These are phyloP conservation scores for Syzygium jambos DNA, from an alignment of 345 rosid species.

Conservation along the genomic window DNA sequence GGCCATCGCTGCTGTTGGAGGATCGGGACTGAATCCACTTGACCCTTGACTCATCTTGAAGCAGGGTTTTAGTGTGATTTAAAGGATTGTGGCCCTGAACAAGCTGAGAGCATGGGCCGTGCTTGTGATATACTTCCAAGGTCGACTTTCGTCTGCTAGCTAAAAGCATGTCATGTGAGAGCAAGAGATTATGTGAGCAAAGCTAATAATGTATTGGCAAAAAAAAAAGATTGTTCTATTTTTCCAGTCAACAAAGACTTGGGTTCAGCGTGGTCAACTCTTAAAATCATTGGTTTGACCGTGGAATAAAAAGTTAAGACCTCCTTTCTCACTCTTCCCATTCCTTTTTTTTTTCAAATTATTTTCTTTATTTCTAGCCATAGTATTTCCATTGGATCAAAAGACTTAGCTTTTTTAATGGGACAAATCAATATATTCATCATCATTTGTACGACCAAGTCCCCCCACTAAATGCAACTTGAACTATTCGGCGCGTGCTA, in stretches of 20 bases:
- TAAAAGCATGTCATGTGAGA: not conserved
- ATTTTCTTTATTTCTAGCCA: not conserved
- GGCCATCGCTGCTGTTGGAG: not conserved
- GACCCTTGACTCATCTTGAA: slow-evolving; percentile 1
- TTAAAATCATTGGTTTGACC: not conserved
- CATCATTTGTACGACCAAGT: not conserved
- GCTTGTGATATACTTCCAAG: not conserved
- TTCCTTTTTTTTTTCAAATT: not conserved
- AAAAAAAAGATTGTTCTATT: not conserved
- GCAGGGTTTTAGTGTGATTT: not conserved
- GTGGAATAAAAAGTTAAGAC: not conserved
- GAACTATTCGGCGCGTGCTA: not conserved
- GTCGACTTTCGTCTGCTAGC: not conserved
- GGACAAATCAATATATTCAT: not conserved
- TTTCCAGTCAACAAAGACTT: not conserved
- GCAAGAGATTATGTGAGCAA: not conserved
- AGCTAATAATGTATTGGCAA: not conserved
- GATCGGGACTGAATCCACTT: not conserved
- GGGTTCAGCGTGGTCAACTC: not conserved
- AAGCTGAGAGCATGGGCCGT: not conserved
- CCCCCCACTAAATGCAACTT: not conserved
- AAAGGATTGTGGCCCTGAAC: not conserved
- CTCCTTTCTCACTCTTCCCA: not conserved
- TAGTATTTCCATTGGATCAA: not conserved
- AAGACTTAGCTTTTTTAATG: not conserved